Evolutionary conservation across 129 eudicot species (phyloP), one percentile per base, ranked within the genome.

Genomic region (Logfia minima): DNA sequence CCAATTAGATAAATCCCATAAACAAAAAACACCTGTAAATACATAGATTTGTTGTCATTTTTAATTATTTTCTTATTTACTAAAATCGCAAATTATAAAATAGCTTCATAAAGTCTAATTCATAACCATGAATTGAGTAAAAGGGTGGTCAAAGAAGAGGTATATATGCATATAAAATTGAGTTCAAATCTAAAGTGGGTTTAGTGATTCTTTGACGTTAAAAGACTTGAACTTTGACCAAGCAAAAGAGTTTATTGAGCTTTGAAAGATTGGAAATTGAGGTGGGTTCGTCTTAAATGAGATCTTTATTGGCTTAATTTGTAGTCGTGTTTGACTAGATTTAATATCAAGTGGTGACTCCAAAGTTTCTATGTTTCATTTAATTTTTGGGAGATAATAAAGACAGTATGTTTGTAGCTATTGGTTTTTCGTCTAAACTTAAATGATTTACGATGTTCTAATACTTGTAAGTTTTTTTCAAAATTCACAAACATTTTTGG

Each of bases 251-350:
- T 75, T 75, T 43, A 77, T 77, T 21, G 80, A 66, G 74, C 41
- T 66, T 66, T 56, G 23, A 66, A 76, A 66, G 66, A 53, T 66
- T 66, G 74, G 80, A 77, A 52, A 66, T 32, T 66, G 80, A 34
- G 60, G 51, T 6, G 39, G 35, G 65, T 26, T 77, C 56, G 55
- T 67, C 74, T 31, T 76, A 76, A 66, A 66, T 76, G 66, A 76
- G 73, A 45, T 34, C 11, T 67, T 21, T 58, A 45, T 77, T 67
- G 74, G 80, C 74, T 52, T 31, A 66, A 31, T 32, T 4, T 34
- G 6, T 51, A 7, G 11, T 76, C 39, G 66, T 66, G 73, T 76
- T 76, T 76, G 80, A 76, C 80, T 76, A 66, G 14, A 75, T 62
- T 45, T 63, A 43, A 75, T 32, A 32, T 48, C 66, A 66, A 16